Evolutionary conservation across 2,329 filamentous ascomycete genomes (phyloP).

Genomic region (Dactylellina haptotyla): DNA sequence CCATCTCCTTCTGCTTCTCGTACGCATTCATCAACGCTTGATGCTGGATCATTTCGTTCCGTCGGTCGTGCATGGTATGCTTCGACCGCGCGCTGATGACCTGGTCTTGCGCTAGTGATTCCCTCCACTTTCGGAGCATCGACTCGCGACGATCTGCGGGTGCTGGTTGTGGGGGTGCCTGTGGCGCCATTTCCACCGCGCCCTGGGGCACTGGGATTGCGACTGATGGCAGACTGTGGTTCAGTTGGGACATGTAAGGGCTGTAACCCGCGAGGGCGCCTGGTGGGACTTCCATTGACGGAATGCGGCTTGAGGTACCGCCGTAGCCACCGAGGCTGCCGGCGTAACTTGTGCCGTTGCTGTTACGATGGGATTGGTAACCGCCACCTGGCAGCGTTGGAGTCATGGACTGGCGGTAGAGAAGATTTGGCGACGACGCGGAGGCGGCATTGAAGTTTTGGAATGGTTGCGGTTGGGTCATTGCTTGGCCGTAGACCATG

Average conservation of each 20-base stretch:
- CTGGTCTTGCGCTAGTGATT: conserved; percentile 73
- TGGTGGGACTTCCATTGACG: conserved; percentile 54
- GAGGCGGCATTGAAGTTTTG: conserved; percentile 18
- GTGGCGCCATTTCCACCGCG: conserved; percentile 45
- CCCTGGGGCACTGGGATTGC: conserved; percentile 45
- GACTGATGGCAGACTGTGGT: conserved; percentile 10
- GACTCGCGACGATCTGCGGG: conserved; percentile 66
- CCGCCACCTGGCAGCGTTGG: conserved; percentile 9
- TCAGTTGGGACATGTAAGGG: conserved; percentile 29
- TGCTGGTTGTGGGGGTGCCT: conserved; percentile 47
- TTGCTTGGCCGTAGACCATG: conserved; percentile 27
- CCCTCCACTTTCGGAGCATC: conserved; percentile 74
- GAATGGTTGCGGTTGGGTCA: conserved; percentile 32
- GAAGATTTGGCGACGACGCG: conserved; percentile 29
- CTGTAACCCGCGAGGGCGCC: conserved; percentile 17
- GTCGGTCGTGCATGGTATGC: conserved; percentile 68
- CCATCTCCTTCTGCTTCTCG: conserved; percentile 69
- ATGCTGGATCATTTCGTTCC: conserved; percentile 70
- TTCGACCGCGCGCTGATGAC: conserved; percentile 61
- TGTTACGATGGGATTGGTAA: conserved; percentile 43
- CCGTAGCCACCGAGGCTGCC: conserved; percentile 33
- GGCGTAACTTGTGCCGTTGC: conserved; percentile 48
- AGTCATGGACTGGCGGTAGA: conserved; percentile 30
- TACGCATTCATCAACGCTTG: conserved; percentile 69
- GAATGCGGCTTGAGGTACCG: conserved; percentile 51